Evolutionary conservation across 2,329 filamentous ascomycete genomes (phyloP).

Genomic region (Venturia effusa): DNA sequence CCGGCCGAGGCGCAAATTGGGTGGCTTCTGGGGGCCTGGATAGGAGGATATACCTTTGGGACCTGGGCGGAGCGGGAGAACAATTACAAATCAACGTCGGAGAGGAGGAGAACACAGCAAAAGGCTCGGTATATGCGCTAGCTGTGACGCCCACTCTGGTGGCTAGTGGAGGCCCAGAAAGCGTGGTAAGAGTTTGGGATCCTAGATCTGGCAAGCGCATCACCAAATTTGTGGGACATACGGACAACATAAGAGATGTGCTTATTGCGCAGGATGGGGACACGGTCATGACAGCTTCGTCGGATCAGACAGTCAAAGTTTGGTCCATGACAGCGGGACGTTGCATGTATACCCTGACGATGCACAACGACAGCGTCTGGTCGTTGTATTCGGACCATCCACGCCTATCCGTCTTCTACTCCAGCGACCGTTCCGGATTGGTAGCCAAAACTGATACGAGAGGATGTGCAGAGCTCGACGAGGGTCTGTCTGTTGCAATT

Average conservation of each 20-base stretch:
- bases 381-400: conserved; percentile 85
- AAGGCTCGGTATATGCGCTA: conserved; percentile 91
- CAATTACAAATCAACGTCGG: conserved; percentile 75
- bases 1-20: conserved; percentile 63
- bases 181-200: conserved; percentile 87
- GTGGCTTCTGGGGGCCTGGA: conserved; percentile 90
- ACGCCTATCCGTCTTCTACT: conserved; percentile 82
- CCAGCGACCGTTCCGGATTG: conserved; percentile 79
- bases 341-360: conserved; percentile 96
- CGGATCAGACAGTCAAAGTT: conserved; percentile 93
- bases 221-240: conserved; percentile 94
- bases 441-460: conserved; percentile 95
- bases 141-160: conserved; percentile 70
- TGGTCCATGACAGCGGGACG: conserved; percentile 93
- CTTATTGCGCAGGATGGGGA: conserved; percentile 81
- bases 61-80: conserved; percentile 78
- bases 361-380: conserved; percentile 99
- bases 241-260: conserved; percentile 86
- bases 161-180: conserved; percentile 88
- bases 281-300: conserved; percentile 85
- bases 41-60: conserved; percentile 86
- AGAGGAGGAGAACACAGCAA: conserved; percentile 71
- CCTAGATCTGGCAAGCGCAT: conserved; percentile 77
- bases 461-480: conserved; percentile 64
- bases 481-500: conserved; percentile 81